phyloP scores from a whole-genome alignment of 75 land plant genomes.

The Sequoiadendron giganteum region DNA sequence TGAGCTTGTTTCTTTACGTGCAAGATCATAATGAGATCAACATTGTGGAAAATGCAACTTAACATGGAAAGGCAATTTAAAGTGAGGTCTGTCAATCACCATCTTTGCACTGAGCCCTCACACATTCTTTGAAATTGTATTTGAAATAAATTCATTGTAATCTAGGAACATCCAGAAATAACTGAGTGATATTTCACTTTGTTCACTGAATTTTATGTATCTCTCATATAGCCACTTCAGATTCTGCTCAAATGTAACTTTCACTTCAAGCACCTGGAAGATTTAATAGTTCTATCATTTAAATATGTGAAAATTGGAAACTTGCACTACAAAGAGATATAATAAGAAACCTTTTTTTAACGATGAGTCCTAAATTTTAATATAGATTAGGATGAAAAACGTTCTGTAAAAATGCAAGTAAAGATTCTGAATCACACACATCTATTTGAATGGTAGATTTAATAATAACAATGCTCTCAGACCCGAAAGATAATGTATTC shows the following conservation, averaged over 20 bases:
- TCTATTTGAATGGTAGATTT: background rate
- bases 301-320: background rate
- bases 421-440: background rate
- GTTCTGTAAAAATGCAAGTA: background rate
- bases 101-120: background rate
- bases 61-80: background rate
- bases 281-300: background rate
- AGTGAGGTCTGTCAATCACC: background rate
- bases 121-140: conserved; percentile 15
- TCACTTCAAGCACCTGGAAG: conserved; percentile 43
- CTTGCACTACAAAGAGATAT: background rate
- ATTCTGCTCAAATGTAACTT: conserved; percentile 26
- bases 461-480: background rate
- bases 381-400: background rate
- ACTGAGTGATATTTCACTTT: conserved; percentile 43
- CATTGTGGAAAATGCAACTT: background rate
- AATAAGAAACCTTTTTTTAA: background rate
- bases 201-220: conserved; percentile 51
- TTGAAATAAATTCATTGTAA: conserved; percentile 54
- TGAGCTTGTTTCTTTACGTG: background rate
- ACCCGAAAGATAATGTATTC: background rate
- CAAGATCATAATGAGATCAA: background rate
- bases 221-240: conserved; percentile 38
- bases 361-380: background rate
- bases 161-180: conserved; percentile 59